Evolutionary conservation across 768 basidiomycete genomes (phyloP), one percentile per base, ranked within the genome.

Genomic region (Agrocybe pediades): DNA sequence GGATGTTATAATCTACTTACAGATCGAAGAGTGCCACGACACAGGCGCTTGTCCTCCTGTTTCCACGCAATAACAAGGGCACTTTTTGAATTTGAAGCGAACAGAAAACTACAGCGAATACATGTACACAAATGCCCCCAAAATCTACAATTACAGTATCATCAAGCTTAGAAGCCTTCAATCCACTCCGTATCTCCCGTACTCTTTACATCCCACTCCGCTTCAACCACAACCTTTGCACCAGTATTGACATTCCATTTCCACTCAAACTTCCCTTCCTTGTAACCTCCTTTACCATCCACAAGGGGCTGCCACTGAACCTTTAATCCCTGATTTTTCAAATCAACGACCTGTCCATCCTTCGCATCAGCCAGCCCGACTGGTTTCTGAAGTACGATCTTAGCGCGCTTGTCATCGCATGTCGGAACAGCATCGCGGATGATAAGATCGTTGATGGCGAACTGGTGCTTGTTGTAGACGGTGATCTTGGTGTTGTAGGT

Each of bases 241-340:
- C 76, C 78, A 15, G 70, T 72, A 7, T 67, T 74, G 26, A 84
- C 65, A 20, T 65, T 72, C 65, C 75, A 71, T 53, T 67, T 69
- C 83, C 83, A 86, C 64, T 83, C 82, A 59, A 80, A 79, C 54
- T 71, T 72, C 2, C 85, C 85, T 41, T 83, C 78, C 68, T 80
- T 79, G 68, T 79, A 75, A 1, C 78, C 81, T 2, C 75, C 75
- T 53, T 76, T 77, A 48, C 74, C 74, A 58, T 78, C 74, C 1
- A 69, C 70, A 5, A 65, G 55, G 41, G 71, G 71, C 53, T 67
- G 57, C 74, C 75, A 74, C 48, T 59, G 56, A 30, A 76, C 71
- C 33, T 58, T 65, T 43, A 72, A 48, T 11, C 69, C 70, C 40
- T 67, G 49, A 20, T 53, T 56, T 9, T 62, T 52, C 24, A 78